phyloP scores from a whole-genome alignment of 331 rosid species.

The Quercus phellos region DNA sequence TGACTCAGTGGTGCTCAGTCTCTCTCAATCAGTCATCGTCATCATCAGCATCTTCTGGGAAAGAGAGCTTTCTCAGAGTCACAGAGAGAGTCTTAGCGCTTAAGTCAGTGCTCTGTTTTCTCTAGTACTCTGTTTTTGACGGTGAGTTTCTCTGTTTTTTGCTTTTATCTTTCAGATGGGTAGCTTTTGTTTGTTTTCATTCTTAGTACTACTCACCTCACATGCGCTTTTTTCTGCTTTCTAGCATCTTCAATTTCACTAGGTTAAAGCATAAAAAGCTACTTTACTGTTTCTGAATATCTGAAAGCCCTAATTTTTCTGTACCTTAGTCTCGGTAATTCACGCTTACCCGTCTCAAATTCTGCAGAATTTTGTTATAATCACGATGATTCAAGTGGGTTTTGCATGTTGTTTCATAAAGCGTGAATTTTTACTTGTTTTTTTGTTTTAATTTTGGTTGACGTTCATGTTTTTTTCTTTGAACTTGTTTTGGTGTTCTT shows the following conservation, averaged over 20 bases:
- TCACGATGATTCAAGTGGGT: neutral
- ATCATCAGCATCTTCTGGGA: slow-evolving; percentile 8
- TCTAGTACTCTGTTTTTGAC: slow-evolving; percentile 1
- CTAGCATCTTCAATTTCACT: neutral
- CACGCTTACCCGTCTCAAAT: neutral
- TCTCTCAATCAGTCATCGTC: neutral
- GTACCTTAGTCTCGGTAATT: neutral
- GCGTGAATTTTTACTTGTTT: neutral
- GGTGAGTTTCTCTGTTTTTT: slow-evolving; percentile 5
- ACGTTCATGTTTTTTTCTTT: neutral
- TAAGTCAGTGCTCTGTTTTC: neutral
- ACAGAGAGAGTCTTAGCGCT: neutral
- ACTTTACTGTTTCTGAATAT: slow-evolving; percentile 12
- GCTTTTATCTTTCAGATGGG: neutral
- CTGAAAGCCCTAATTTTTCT: slow-evolving; percentile 17
- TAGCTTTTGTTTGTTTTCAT: slow-evolving; percentile 8
- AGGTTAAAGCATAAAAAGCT: neutral
- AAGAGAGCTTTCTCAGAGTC: neutral
- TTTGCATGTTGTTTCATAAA: neutral
- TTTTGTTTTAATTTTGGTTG: neutral
- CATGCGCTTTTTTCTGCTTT: neutral
- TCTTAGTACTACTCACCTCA: neutral
- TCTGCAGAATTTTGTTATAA: neutral
- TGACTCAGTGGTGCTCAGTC: neutral
- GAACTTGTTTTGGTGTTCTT: neutral